Evolutionary conservation across 2,329 filamentous ascomycete genomes (phyloP).

Genomic region (Fulvia fulva): DNA sequence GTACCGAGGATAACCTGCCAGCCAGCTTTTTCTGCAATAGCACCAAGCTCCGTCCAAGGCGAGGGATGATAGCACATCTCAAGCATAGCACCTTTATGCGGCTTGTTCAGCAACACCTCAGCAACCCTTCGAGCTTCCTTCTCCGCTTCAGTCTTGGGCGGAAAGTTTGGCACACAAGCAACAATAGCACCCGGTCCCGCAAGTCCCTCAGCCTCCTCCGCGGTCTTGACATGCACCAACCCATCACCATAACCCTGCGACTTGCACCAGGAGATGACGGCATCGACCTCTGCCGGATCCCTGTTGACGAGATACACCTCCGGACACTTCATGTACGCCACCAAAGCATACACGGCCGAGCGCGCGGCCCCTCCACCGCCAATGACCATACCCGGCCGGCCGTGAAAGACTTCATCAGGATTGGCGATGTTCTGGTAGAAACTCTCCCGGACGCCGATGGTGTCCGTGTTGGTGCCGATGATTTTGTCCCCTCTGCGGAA

Average conservation of each 20-base stretch:
- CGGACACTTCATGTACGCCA: slow-evolving; percentile 63
- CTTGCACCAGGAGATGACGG: slow-evolving; percentile 62
- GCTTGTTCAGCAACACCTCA: slow-evolving; percentile 47
- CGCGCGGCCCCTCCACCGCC: slow-evolving; percentile 77
- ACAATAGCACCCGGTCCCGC: slow-evolving; percentile 64
- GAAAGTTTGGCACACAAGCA: slow-evolving; percentile 70
- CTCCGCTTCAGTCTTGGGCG: slow-evolving; percentile 64
- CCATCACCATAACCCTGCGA: slow-evolving; percentile 56
- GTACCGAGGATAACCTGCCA: slow-evolving; percentile 75
- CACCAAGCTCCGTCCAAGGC: slow-evolving; percentile 64
- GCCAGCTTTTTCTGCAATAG: slow-evolving; percentile 56
- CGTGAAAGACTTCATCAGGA: slow-evolving; percentile 49
- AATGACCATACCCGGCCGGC: slow-evolving; percentile 66
- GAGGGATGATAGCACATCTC: slow-evolving; percentile 82
- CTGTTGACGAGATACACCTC: slow-evolving; percentile 75
- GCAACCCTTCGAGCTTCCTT: slow-evolving; percentile 55
- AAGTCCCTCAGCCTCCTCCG: slow-evolving; percentile 56
- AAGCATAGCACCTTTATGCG: slow-evolving; percentile 63
- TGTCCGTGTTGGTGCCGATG: slow-evolving; percentile 78
- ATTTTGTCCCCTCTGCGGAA: slow-evolving; percentile 55
- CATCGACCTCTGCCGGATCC: slow-evolving; percentile 62
- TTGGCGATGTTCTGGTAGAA: slow-evolving; percentile 50
- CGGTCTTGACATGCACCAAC: slow-evolving; percentile 59
- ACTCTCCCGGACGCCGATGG: slow-evolving; percentile 70
- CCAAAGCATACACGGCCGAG: slow-evolving; percentile 70